A percentile compares a stretch with the other conserved stretches of the same genome.
phyloP scores from a whole-genome alignment of 176 grass and related monocot genomes.

The Neostapfia colusana region DNA sequence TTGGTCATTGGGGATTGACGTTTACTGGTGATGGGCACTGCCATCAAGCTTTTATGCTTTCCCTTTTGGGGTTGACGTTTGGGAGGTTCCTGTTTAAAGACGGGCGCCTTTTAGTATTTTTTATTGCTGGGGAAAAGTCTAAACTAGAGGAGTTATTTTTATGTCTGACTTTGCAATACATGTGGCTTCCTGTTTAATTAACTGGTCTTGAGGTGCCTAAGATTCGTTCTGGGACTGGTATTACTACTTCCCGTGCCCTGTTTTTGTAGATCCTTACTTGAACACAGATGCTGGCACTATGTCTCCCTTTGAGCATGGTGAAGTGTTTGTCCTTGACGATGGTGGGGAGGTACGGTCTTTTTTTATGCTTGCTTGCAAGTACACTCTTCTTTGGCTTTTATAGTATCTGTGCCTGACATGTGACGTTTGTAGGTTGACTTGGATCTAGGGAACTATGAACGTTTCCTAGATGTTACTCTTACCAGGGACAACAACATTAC shows the following conservation, averaged over 20 bases:
- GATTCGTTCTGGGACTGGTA: neutral
- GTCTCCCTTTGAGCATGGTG: conserved; percentile 96
- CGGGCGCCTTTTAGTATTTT: neutral
- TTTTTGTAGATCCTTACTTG: conserved; percentile 79
- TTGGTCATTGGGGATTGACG: neutral
- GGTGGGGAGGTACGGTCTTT: conserved; percentile 69
- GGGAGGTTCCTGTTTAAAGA: conserved; percentile 13
- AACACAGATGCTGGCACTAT: conserved; percentile 98
- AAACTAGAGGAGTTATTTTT: neutral
- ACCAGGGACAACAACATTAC: conserved; percentile 94
- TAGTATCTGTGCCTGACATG: conserved; percentile 3
- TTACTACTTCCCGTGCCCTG: conserved; percentile 2
- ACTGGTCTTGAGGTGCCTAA: neutral
- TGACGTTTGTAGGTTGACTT: conserved; percentile 68
- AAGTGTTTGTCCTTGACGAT: conserved; percentile 98
- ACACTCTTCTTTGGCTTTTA: neutral
- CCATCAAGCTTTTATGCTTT: neutral
- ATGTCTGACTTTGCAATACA: neutral
- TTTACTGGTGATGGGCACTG: neutral
- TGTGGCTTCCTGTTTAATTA: neutral
- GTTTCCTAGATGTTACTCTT: conserved; percentile 90
- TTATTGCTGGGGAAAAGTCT: neutral
- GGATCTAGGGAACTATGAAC: conserved; percentile 96
- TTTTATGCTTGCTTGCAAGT: conserved; percentile 22
- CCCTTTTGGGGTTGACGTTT: neutral